These are phyloP conservation scores for Brachypodium distachyon DNA, from an alignment of 202 grass and related monocot species.

Conservation along the genomic window DNA sequence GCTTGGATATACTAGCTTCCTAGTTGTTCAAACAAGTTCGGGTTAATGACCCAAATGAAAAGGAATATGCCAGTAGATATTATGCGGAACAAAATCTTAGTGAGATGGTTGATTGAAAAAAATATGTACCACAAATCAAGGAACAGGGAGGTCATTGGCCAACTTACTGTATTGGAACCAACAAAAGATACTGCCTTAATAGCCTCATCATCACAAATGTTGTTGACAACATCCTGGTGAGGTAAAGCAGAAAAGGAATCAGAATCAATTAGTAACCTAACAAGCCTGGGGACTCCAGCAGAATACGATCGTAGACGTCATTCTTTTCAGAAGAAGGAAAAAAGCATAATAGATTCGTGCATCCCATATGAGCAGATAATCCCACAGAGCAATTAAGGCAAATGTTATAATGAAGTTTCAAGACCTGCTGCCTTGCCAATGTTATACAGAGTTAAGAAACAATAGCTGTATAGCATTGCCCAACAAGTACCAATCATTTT, in stretches of 20 bases:
- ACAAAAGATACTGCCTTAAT: constrained; percentile 99
- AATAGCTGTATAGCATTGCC: background rate
- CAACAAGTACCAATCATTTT: background rate
- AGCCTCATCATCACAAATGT: constrained; percentile 84
- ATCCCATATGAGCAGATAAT: background rate
- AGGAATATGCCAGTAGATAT: background rate
- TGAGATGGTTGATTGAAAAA: background rate
- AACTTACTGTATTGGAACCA: constrained; percentile 95
- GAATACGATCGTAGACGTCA: background rate
- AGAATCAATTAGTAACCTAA: constrained; percentile 11
- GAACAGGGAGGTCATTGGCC: background rate
- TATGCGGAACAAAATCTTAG: background rate
- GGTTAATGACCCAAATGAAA: background rate
- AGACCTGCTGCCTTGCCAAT: background rate
- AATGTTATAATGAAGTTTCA: background rate
- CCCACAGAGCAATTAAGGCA: background rate
- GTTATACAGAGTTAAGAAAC: background rate
- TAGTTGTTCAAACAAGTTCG: background rate
- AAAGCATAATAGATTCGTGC: background rate
- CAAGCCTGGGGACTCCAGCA: background rate
- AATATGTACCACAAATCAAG: background rate
- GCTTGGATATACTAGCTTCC: background rate
- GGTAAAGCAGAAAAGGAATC: constrained; percentile 17
- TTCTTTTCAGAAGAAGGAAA: background rate
- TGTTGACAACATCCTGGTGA: constrained; percentile 85